Base-by-base conservation (phyloP, 2,329 filamentous ascomycete genomes). In the Phaeomoniella chlamydospora region DNA sequence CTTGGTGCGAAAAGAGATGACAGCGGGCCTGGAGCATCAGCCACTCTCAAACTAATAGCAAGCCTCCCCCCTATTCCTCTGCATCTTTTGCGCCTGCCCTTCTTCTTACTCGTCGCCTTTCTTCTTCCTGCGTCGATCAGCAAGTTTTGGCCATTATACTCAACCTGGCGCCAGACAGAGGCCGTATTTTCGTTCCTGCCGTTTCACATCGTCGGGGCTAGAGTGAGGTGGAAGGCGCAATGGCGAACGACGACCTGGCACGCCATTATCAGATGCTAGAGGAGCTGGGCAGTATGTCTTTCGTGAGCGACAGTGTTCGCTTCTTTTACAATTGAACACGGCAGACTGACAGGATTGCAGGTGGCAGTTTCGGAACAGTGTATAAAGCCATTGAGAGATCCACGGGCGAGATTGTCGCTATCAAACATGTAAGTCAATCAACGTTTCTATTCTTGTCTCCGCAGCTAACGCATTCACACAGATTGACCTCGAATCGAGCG, bases 401-500 rank as follows among this genome's bases (percentile, higher is more conserved):
- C 17, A 94, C 88, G 1, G 88, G 88, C 44, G 86, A 94, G 50
- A 80, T 87, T 29, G 90, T 96, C 37, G 90, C 90, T 18, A 90
- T 98, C 59, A 98, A 98, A 62, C 85, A 93, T 68, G 86, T 90
- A 67, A 52, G 80, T 62, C 18, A 29, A 31, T 14, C 16, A 11
- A 29, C n/a, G n/a, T n/a, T n/a, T n/a, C n/a, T n/a, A n/a, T n/a
- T n/a, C n/a, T n/a, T n/a, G n/a, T n/a, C n/a, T 29, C n/a, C 22
- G 22, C 22, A 10, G 22, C 15, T 30, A 15, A 12, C 12, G 4
- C 3, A 10, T n/a, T 30, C n/a, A 9, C 22, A 22, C 56, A 96
- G 86, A 96, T 98, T 57, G 90, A 98, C 58, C 83, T 98, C 53
- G 90, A 98, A 62, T 93, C 88, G 39, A 96, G 86, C 65, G 88